Base-by-base conservation (phyloP, 495 filamentous ascomycete species). In the Filosporella fistucella region DNA sequence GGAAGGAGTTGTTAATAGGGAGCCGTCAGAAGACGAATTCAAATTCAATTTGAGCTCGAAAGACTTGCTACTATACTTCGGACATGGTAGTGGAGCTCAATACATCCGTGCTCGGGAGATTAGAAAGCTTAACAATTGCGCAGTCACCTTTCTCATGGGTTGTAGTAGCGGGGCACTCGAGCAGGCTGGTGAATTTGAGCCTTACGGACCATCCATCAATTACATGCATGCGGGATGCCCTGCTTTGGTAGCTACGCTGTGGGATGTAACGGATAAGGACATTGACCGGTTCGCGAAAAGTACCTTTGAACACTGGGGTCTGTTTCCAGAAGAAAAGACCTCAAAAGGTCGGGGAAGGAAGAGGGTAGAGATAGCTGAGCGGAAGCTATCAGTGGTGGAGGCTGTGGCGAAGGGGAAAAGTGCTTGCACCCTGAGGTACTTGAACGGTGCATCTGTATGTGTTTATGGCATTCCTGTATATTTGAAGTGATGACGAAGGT, bases 201-300 rank as follows among this genome's bases (percentile, higher is more conserved):
- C 86, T 1, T 84, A 86, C 55, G 93, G 93, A 0, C 89, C 88
- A 26, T 84, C 88, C n/a, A 78, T 90, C 64, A 87, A 88, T 50
- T 97, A 96, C 65, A 78, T 97, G 65, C 77, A 90, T 28, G 89
- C 89, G 0, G 91, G 91, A 6, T 78, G 75, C 42, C 83, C 87
- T 2, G 89, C 91, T 9, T 73, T 96, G 14, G 80, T 96, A 0
- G 91, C 86, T 17, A 95, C 87, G 4, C 71, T 98, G 28, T 98
- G 93, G 93, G 93, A 98, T 64, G 93, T 98, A 17, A 98, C 94
- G 11, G 93, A 98, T 57, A 85, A 85, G 54, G 93, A 98, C 61
- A 93, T 95, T 56, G 93, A 98, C 69, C 83, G 90, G 28, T 95
- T 96, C 61, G 82, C 89, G 0, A 78, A 79, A 18, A 68, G 76